These are phyloP conservation scores for Sordariomycetes sp. DNA, from an alignment of 2,329 filamentous ascomycete species.

Conservation along the genomic window DNA sequence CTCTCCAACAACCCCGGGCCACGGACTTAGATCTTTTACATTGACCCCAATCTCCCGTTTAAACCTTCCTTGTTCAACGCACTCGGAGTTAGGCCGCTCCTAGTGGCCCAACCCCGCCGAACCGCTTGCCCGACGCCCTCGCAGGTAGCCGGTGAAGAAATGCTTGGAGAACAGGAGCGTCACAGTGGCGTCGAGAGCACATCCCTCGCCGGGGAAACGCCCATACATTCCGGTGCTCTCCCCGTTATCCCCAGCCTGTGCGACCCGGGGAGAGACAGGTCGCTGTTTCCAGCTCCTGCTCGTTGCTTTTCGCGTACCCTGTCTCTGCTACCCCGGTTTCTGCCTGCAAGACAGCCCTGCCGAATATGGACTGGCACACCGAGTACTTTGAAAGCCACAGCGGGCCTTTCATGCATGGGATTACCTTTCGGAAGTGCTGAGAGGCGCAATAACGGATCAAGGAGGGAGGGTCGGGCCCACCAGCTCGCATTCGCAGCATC, in stretches of 20 bases:
- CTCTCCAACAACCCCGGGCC: too few relatives aligned
- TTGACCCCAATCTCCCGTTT: background rate
- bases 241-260: background rate
- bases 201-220: background rate
- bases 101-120: background rate
- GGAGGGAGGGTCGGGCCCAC: background rate
- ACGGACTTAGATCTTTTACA: background rate
- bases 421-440: background rate
- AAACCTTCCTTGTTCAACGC: background rate
- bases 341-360: background rate
- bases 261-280: background rate
- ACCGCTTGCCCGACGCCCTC: background rate
- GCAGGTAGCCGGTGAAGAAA: background rate
- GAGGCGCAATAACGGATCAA: background rate
- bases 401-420: background rate
- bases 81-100: background rate
- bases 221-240: background rate
- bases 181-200: background rate
- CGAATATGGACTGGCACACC: background rate
- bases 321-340: background rate
- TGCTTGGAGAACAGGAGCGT: background rate
- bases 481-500: background rate
- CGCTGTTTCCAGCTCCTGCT: background rate
- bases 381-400: background rate
- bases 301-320: background rate